Base-by-base conservation (phyloP, 2,329 filamentous ascomycete species). In the Botrytis elliptica region DNA sequence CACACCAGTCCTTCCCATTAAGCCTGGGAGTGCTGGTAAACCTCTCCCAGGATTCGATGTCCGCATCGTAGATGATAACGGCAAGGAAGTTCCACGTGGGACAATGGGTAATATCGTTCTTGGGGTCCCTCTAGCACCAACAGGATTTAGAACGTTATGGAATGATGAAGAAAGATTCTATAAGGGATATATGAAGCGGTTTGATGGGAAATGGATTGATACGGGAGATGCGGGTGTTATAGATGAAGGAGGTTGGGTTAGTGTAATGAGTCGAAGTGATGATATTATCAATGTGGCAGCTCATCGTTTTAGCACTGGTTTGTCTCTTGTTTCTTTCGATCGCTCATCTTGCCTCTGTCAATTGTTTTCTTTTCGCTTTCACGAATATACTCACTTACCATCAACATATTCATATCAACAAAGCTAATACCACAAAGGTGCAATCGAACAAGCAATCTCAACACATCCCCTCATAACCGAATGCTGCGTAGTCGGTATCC, bases 221-320 rank as follows among this genome's bases (percentile, higher is more conserved):
- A 98, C 95, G 0, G 95, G 95, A 3, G 95, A 98, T 81, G 92
- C 94, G 0, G 95, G 95, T 0, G 90, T 94, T 85, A 90, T 98
- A 73, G 95, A 98, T 80, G 82, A 87, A 22, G 91, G 95, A 59
- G 89, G 89, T 7, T 90, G 90, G 78, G 86, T 91, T 59, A 87
- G 88, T 76, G 88, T 91, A 77, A 90, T 91, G 89, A 87, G 87
- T 59, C 84, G 89, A 59, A 82, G 83, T 46, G 95, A 98, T 83
- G 95, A 98, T 82, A 92, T 98, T 74, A 94, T 98, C 80, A 98
- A 98, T 80, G 95, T 97, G n/a, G 95, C 94, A 59, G 94, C 95
- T 8, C 95, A 98, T 84, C 89, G 95, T 22, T 91, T 98, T 75
- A 95, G 92, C 76, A 97, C 94, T 18, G 93, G 92, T 92, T 85